Evolutionary conservation across 768 basidiomycete species (phyloP), one percentile per base, ranked within the genome.

Genomic region (Pisolithus albus): DNA sequence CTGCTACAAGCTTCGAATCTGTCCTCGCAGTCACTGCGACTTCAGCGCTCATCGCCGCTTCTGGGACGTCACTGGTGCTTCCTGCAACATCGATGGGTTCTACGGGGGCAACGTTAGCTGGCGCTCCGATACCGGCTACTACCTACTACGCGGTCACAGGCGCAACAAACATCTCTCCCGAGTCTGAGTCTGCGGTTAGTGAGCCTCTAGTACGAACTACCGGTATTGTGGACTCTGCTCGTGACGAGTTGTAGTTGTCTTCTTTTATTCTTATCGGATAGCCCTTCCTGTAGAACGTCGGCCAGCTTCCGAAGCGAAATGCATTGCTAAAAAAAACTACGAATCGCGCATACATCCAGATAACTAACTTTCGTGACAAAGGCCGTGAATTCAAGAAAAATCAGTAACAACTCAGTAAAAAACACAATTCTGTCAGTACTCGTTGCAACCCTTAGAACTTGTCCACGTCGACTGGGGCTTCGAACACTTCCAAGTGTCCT

Each of bases 401-500:
- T 34, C 13, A 34, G 34, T 34, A 26, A 44, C 43, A 44, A 16
- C 1, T 44, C 5, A 28, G 7, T 44, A 16, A 47, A 47, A 47
- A 23, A 23, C 30, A 47, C 19, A 36, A 9, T 18, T 13, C 26
- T 16, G 15, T n/a, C 7, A 26, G 26, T 45, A n/a, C 46, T 34
- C 19, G 4, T 47, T 47, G 18, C 8, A 47, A 19, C 19, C 39
- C 19, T 64, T 51, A 68, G 52, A 68, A 66, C 47, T 67, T 66
- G 38, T 49, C 54, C 50, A 68, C 7, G 49, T 66, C 65, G 46
- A 63, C 59, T 0, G 65, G 66, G 4, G 57, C 47, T 3, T 44
- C 56, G 15, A 41, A 51, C 5, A 68, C 37, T 6, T 49, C 46
- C 4, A 89, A 77, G 19, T 76, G 74, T 19, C 88, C 88, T 63